These are phyloP conservation scores for Candida sp. DNA, from an alignment of 1,139 yeast species.

Conservation along the genomic window DNA sequence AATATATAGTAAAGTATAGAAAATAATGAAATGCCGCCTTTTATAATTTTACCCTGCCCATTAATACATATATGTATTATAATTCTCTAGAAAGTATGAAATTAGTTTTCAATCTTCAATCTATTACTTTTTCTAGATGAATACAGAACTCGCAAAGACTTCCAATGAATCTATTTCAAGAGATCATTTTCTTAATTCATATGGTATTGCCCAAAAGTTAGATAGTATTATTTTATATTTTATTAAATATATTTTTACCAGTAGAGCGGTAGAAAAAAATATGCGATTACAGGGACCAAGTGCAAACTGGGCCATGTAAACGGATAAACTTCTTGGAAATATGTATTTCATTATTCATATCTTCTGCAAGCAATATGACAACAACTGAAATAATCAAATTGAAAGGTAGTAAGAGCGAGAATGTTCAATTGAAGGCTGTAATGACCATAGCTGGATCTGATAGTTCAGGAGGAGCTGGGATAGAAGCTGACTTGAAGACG, in stretches of 20 bases:
- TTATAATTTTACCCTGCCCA: no score
- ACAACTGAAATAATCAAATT: neutral
- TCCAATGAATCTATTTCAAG: no score
- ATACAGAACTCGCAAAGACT: no score
- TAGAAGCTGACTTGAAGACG: slow-evolving; percentile 89
- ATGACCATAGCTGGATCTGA: slow-evolving; percentile 82
- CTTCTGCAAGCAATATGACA: neutral
- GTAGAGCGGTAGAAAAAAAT: neutral
- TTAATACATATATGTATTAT: no score
- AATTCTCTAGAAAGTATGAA: no score
- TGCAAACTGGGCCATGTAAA: neutral
- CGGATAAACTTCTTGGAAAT: neutral
- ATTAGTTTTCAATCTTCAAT: no score
- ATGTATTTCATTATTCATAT: neutral
- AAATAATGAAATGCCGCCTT: no score
- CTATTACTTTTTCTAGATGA: no score
- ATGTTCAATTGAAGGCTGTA: slow-evolving; percentile 34
- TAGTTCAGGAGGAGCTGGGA: slow-evolving; percentile 93
- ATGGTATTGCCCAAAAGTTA: neutral
- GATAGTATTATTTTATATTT: no score
- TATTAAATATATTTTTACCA: no score
- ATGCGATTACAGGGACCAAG: neutral
- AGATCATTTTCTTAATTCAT: no score
- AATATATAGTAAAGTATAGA: no score
- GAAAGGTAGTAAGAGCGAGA: neutral